These are phyloP conservation scores for Circinella umbellata DNA, from an alignment of 371 early-diverging fungal species.

Conservation along the genomic window DNA sequence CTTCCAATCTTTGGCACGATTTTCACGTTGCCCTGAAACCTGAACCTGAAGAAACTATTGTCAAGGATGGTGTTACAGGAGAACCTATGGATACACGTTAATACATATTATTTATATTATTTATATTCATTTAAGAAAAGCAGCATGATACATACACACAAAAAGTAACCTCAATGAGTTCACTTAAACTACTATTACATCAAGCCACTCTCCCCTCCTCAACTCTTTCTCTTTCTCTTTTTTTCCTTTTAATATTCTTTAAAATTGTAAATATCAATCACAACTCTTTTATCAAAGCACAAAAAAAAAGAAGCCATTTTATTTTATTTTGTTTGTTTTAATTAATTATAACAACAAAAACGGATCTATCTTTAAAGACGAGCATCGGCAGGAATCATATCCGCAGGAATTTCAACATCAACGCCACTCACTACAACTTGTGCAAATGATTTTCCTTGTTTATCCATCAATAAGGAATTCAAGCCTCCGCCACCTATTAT, in stretches of 20 bases:
- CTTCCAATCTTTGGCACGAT: constrained; percentile 53
- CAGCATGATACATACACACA: too few species aligned
- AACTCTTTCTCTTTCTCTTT: too few species aligned
- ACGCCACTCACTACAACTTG: constrained; percentile 62
- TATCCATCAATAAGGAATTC: constrained; percentile 66
- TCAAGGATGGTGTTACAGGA: neutral
- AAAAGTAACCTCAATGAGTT: too few species aligned
- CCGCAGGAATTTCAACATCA: constrained; percentile 62
- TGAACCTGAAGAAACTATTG: neutral
- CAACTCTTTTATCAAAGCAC: too few species aligned
- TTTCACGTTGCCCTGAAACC: constrained; percentile 19
- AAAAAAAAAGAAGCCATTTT: neutral
- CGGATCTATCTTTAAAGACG: neutral
- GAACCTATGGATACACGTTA: constrained; percentile 1
- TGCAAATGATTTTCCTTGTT: constrained; percentile 78
- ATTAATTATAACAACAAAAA: neutral
- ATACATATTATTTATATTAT: neutral
- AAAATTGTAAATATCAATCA: too few species aligned
- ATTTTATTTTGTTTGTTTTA: neutral
- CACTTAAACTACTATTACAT: too few species aligned
- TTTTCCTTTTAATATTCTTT: too few species aligned
- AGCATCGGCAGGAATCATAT: constrained; percentile 30
- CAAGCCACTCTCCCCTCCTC: too few species aligned
- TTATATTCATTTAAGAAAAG: too few species aligned
- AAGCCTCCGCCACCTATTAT: constrained; percentile 68